Evolutionary conservation across 306 rosid species (phyloP), one percentile per base, ranked within the genome.

Genomic region (Lathyrus tuberosus): DNA sequence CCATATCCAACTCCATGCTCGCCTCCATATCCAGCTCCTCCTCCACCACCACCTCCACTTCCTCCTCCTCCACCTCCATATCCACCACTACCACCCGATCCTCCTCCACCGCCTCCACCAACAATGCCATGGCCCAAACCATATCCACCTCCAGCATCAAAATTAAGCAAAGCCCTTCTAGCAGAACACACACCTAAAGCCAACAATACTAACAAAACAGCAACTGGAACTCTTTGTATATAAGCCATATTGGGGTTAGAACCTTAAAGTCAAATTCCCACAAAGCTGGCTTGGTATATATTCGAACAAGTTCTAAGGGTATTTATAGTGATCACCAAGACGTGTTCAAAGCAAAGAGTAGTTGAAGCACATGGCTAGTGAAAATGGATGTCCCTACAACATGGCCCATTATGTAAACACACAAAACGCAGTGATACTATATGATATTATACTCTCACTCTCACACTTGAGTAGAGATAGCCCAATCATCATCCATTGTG

Each of bases 131-230:
- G 51, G 48, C 63, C 85, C 26, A 44, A 35, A 8, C 78, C 78
- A 14, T 78, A 66, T 12, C 44, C 40, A 66, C 16, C 59, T 10
- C 60, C 71, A 10, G 44, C 68, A 11, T 73, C 87, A 77, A 70
- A 69, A 30, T 73, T 76, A 40, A 92, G 85, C 13, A 87, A 73
- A 17, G 81, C 61, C 82, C 96, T 77, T 40, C 81, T 79, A 0
- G 92, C 89, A 5, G 92, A 87, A 69, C 90, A 81, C 31, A 84
- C 17, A 2, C 90, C 86, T 3, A 87, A 33, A 65, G 84, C 71
- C 61, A 89, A 37, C 2, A 86, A 64, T 7, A 83, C 61, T 42
- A 87, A 67, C 82, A 92, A 44, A 67, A 73, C 54, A 73, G 83
- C 28, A 72, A 17, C 14, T 0, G 73, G 51, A 72, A 71, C 52